A percentile compares a stretch with the other conserved stretches of the same genome.
These are phyloP conservation scores for Rhodotorula sp. DNA, from an alignment of 1,284 basidiomycete species.

Conservation along the genomic window DNA sequence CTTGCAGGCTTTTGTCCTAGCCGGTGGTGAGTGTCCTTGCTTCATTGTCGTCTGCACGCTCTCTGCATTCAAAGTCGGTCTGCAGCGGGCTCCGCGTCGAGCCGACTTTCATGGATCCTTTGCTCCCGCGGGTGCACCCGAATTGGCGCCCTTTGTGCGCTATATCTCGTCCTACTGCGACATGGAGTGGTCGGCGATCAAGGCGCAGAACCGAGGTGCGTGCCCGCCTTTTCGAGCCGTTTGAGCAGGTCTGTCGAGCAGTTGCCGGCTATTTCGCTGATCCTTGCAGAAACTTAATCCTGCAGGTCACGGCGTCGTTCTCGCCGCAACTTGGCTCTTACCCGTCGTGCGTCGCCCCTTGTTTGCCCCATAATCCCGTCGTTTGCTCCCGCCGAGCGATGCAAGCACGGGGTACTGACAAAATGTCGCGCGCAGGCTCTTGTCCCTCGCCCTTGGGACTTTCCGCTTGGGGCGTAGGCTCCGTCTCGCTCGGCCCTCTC, in stretches of 20 bases:
- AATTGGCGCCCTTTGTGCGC: constrained; percentile 41
- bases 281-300: too few species aligned
- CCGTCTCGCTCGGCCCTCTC: background rate
- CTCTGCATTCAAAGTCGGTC: too few species aligned
- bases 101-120: background rate
- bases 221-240: background rate
- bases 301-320: constrained; percentile 41
- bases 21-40: constrained; percentile 24
- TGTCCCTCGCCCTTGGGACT: constrained; percentile 32
- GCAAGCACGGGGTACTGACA: too few species aligned
- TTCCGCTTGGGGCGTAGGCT: background rate
- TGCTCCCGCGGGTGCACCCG: constrained; percentile 33
- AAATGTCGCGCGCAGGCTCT: constrained; percentile 6
- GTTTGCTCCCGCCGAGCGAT: too few species aligned
- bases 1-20: constrained; percentile 38
- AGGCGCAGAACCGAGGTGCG: constrained; percentile 36
- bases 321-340: constrained; percentile 47
- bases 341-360: constrained; percentile 8
- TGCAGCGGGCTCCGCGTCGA: too few species aligned
- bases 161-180: constrained; percentile 44
- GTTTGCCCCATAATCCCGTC: background rate
- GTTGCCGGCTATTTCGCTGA: too few species aligned
- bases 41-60: too few species aligned
- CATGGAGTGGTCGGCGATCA: constrained; percentile 44
- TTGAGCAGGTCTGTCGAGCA: too few species aligned